Evolutionary conservation across 345 rosid genomes (phyloP), one percentile per base, ranked within the genome.

Genomic region (Salix brachista): DNA sequence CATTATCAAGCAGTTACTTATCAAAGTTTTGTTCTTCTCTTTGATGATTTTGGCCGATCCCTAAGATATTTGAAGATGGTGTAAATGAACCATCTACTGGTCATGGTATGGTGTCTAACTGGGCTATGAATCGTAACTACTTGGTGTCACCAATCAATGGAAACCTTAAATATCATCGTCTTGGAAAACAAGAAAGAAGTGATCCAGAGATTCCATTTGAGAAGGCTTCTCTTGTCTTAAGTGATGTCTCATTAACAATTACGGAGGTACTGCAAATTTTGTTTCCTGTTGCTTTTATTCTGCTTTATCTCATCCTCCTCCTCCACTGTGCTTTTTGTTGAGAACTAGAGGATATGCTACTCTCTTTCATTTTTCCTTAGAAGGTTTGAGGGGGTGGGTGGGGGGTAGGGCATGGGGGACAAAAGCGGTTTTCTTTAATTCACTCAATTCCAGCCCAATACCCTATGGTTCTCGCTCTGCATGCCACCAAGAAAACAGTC

Each of bases 31-130:
- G 65, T 28, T 41, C 32, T 73, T 41, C 19, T 17, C n/a, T 10
- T 62, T 71, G 13, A 36, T 58, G 67, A 77, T 80, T 37, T 72
- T 76, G 54, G 69, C 62, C 70, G 37, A 42, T 65, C 39, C 17
- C 23, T 48, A 84, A 96, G 99, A 87, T 96, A 85, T 96, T 92
- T 84, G 99, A 96, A 89, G 99, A 92, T 80, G 99, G 99, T 75
- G 89, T 96, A 78, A 93, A 90, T 76, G 94, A 90, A 80, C 85
- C 90, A 58, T 81, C 86, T 71, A 60, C 75, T 56, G 84, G 82
- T 69, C 37, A 67, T 80, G 85, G 69, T 82, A 76, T 71, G 76
- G 82, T 77, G 71, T 89, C 98, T 70, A 89, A 85, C 76, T 89
- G 95, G 97, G 91, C 99, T 80, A 54, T 80, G 80, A 83, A 87